Percentiles rank a stretch among this genome's conserved stretches.
Evolutionary conservation across 139 green algal species (phyloP).

Genomic region (Ulvella scutata): DNA sequence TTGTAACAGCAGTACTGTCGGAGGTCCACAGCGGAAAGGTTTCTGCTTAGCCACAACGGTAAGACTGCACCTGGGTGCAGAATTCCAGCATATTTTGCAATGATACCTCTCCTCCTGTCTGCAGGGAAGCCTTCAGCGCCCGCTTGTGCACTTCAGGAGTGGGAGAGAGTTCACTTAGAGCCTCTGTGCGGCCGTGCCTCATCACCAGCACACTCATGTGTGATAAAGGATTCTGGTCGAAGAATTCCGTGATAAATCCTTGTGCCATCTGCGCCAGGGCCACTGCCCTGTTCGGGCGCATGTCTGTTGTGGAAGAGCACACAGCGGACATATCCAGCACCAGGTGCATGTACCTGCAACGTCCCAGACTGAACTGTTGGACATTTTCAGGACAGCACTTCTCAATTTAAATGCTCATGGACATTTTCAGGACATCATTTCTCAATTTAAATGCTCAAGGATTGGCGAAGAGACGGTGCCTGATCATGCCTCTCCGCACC

Average conservation of each 20-base stretch:
- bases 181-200: conserved; percentile 61
- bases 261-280: conserved; percentile 37
- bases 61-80: neutral
- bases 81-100: neutral
- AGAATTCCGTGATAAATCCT: conserved; percentile 80
- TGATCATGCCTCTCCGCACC: neutral
- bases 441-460: too few relatives aligned
- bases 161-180: conserved; percentile 49
- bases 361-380: too few relatives aligned
- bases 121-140: neutral
- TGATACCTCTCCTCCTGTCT: neutral
- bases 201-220: conserved; percentile 75
- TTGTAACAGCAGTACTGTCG: too few relatives aligned
- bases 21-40: too few relatives aligned
- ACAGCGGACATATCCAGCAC: conserved; percentile 69
- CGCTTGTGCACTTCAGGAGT: neutral
- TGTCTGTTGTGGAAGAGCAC: conserved; percentile 40
- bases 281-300: conserved; percentile 56
- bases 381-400: too few relatives aligned
- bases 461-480: too few relatives aligned
- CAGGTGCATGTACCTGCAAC: conserved; percentile 3
- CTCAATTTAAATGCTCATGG: too few relatives aligned
- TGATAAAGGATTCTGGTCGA: conserved; percentile 84
- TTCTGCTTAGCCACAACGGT: too few relatives aligned
- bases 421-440: too few relatives aligned